These are phyloP conservation scores for Trichosanthes cucumerina DNA, from an alignment of 306 rosid species.

Conservation along the genomic window DNA sequence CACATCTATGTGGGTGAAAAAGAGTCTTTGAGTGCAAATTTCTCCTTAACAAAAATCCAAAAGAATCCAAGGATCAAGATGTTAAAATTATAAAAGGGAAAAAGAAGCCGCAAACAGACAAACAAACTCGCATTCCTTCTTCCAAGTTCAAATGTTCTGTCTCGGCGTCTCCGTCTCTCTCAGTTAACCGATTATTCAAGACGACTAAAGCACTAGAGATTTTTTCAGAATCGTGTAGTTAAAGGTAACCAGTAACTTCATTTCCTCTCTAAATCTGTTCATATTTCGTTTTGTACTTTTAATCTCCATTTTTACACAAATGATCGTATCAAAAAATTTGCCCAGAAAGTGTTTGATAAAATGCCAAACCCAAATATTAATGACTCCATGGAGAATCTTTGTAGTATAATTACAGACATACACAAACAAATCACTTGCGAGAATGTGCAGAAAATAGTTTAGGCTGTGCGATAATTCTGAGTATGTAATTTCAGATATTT, in stretches of 20 bases:
- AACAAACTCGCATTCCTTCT: no score
- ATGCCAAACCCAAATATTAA: neutral
- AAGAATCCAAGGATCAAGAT: no score
- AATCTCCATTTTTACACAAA: neutral
- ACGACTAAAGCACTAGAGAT: neutral
- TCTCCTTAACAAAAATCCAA: no score
- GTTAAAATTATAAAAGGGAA: no score
- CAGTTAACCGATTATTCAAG: neutral
- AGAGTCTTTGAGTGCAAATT: no score
- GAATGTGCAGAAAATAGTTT: neutral
- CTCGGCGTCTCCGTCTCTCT: neutral
- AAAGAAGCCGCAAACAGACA: no score
- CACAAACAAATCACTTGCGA: neutral
- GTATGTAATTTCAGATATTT: neutral
- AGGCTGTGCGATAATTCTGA: neutral
- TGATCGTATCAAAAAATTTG: neutral
- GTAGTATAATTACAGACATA: neutral
- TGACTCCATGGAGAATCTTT: neutral
- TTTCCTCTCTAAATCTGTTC: neutral
- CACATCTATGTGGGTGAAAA: no score
- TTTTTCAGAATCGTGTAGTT: neutral
- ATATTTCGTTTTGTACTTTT: neutral
- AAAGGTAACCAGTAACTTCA: neutral
- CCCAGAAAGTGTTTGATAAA: neutral
- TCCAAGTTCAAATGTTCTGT: no score